phyloP scores from a whole-genome alignment of 2,329 filamentous ascomycete genomes.

The Pestalotiopsis sp. region DNA sequence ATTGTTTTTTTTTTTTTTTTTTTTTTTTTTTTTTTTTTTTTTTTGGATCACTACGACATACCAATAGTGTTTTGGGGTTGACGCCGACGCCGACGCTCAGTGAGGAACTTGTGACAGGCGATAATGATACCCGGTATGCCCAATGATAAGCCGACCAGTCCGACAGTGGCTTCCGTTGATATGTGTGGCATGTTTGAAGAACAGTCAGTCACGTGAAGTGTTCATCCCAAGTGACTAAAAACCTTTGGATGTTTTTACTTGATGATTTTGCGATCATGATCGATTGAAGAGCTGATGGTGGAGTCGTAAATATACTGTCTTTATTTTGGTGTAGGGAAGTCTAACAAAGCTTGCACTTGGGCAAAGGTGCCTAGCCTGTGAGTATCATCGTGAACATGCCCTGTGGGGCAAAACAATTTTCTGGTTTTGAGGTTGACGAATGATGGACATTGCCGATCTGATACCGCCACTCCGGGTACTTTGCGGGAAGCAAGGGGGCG shows the following conservation, averaged over 20 bases:
- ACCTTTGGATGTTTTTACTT: not conserved
- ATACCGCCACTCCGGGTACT: not conserved
- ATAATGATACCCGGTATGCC: not conserved
- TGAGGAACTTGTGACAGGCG: not conserved
- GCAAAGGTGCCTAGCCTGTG: not conserved
- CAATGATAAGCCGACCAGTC: not conserved
- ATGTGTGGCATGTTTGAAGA: not conserved
- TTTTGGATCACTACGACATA: not conserved
- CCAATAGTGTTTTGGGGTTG: not conserved
- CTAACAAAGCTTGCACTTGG: not conserved
- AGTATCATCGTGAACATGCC: not conserved
- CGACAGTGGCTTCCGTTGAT: not conserved
- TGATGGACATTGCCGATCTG: not conserved
- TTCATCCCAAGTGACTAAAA: not conserved
- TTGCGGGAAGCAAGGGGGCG: not conserved
- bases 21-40: not conserved
- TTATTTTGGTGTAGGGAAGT: not conserved
- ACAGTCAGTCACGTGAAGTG: not conserved
- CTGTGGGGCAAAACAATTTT: not conserved
- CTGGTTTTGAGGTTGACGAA: not conserved
- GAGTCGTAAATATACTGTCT: not conserved
- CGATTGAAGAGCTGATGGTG: not conserved
- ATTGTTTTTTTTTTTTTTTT: accelerated
- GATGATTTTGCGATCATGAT: not conserved
- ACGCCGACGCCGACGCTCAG: not conserved